These are phyloP conservation scores for Cyberlindnera xylosilytica DNA, from an alignment of 805 yeast genomes.

Conservation along the genomic window DNA sequence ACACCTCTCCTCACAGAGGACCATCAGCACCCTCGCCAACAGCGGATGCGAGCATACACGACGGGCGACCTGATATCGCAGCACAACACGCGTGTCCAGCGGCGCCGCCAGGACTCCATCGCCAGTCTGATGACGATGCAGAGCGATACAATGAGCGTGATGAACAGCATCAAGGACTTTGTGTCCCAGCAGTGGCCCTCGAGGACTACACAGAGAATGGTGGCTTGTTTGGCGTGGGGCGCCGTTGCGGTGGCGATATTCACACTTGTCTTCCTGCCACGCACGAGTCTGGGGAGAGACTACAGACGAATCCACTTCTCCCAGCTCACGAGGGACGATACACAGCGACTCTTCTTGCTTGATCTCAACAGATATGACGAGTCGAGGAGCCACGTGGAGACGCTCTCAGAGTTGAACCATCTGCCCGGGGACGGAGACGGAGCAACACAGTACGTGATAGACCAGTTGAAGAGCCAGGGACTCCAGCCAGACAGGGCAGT, in stretches of 20 bases:
- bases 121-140: slow-evolving; percentile 11
- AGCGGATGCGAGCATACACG: slow-evolving; percentile 13
- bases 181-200: slow-evolving; percentile 22
- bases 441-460: slow-evolving; percentile 47
- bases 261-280: slow-evolving; percentile 71
- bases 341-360: slow-evolving; percentile 57
- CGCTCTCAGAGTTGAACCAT: slow-evolving; percentile 20
- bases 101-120: slow-evolving; percentile 14
- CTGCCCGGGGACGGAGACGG: slow-evolving; percentile 30
- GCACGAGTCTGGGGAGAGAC: slow-evolving; percentile 82
- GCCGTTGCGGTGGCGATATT: slow-evolving; percentile 33
- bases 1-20: not conserved
- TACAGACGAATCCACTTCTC: slow-evolving; percentile 70
- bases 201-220: slow-evolving; percentile 18
- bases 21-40: not conserved
- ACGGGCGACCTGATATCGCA: slow-evolving; percentile 15
- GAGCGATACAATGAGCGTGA: slow-evolving; percentile 15
- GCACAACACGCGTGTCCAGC: slow-evolving; percentile 14
- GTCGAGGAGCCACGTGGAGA: not conserved
- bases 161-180: slow-evolving; percentile 20
- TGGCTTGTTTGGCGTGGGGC: slow-evolving; percentile 25
- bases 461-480: slow-evolving; percentile 49
- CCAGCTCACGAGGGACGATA: slow-evolving; percentile 62
- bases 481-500: slow-evolving; percentile 47
- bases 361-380: slow-evolving; percentile 25